Evolutionary conservation across 371 early-diverging fungal species (phyloP), one percentile per base, ranked within the genome.

Genomic region (Entomophthora muscae): DNA sequence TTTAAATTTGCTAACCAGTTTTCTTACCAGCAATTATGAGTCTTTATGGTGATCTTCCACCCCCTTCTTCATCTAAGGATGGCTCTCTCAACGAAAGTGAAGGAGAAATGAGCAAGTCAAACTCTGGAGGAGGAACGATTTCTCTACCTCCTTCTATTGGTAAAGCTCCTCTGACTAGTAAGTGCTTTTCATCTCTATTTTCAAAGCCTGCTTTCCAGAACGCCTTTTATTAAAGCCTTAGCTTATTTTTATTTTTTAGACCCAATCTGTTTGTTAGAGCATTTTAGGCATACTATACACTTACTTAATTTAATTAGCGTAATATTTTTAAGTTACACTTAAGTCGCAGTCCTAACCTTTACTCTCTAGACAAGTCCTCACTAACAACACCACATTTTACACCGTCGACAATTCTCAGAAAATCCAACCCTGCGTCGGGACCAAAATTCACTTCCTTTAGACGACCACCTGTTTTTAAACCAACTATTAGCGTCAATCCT

Each of bases 11-110:
- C n/a, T n/a, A n/a, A n/a, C n/a, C n/a, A n/a, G n/a, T n/a, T n/a
- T n/a, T n/a, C n/a, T n/a, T n/a, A n/a, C n/a, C n/a, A n/a, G n/a
- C n/a, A n/a, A n/a, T n/a, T 42, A 54, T 54, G 55, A 23, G 23
- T 23, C 27, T 54, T 23, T 54, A 54, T 26, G 55, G 55, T 54
- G 55, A 54, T 26, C 27, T 54, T 32, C 57, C 57, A 32, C 52
- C 62, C 58, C 64, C 54, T 17, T n/a, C 42, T n/a, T 63, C 28
- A 29, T 52, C 30, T 26, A 60, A 30, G 30, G 27, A 54, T 66
- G n/a, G n/a, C n/a, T 51, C 33, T 51, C 21, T 1, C 52, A 52
- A n/a, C 28, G 42, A 42, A 10, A 17, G 42, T 42, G 42, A 10
- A 42, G 42, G 17, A 10, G 5, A 5, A 10, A 10, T 42, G 42